These are phyloP conservation scores for Maudiozyma saulgeensis DNA, from an alignment of 805 yeast genomes.

Conservation along the genomic window DNA sequence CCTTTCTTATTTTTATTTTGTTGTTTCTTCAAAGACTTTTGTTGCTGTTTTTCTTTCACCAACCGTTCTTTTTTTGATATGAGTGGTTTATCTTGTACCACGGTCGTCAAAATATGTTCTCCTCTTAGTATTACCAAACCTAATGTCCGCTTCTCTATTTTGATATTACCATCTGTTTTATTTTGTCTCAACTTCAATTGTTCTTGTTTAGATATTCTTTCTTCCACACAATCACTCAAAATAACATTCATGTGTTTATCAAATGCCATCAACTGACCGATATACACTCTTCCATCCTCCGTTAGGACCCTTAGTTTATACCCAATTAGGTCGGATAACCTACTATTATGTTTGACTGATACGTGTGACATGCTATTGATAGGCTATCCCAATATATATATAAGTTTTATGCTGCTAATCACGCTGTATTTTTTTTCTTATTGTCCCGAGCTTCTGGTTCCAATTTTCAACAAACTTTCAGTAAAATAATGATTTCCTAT, in stretches of 20 bases:
- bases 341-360: conserved; percentile 20
- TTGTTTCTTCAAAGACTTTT: conserved; percentile 27
- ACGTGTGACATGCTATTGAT: conserved; percentile 7
- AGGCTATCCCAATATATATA: too few relatives aligned
- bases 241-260: conserved; percentile 87
- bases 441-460: too few relatives aligned
- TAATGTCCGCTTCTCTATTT: conserved; percentile 62
- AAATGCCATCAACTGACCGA: conserved; percentile 78
- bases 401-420: too few relatives aligned
- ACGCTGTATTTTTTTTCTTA: too few relatives aligned
- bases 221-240: conserved; percentile 74
- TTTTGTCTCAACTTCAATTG: conserved; percentile 26
- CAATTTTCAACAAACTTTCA: too few relatives aligned
- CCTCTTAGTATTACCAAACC: conserved; percentile 85
- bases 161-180: conserved; percentile 24
- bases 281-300: conserved; percentile 65
- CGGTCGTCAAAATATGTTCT: conserved; percentile 64
- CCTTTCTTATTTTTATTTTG: conserved; percentile 19
- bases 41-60: conserved; percentile 27
- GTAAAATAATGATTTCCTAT: too few relatives aligned
- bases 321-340: conserved; percentile 52
- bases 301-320: conserved; percentile 66
- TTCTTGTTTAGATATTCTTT: conserved; percentile 57
- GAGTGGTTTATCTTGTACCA: conserved; percentile 52
- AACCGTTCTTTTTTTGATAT: conserved; percentile 32